A percentile compares a stretch with the other conserved stretches of the same genome.
Evolutionary conservation across 2,329 filamentous ascomycete genomes (phyloP).

Genomic region (Colletotrichum sp.): DNA sequence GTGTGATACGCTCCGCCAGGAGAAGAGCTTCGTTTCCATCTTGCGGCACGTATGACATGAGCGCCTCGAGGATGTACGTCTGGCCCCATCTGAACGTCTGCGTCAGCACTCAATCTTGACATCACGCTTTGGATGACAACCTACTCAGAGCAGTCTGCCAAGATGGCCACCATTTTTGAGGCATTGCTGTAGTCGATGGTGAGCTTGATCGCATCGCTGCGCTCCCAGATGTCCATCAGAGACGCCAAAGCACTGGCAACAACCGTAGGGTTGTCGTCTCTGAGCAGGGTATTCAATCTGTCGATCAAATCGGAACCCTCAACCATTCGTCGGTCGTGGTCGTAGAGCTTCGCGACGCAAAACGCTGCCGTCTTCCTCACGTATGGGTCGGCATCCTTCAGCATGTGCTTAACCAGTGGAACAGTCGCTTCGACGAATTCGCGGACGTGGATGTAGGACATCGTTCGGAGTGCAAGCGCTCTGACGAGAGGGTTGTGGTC

Average conservation of each 20-base stretch:
- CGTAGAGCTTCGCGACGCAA: constrained; percentile 96
- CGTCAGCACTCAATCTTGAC: background rate
- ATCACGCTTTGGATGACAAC: constrained; percentile 35
- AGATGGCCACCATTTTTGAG: constrained; percentile 95
- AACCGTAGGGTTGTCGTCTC: constrained; percentile 97
- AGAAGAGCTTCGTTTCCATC: constrained; percentile 87
- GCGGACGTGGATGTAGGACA: constrained; percentile 96
- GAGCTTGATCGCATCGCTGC: constrained; percentile 95
- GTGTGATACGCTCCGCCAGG: constrained; percentile 90
- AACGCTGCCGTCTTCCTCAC: constrained; percentile 97
- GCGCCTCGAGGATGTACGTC: constrained; percentile 95
- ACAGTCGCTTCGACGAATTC: constrained; percentile 95
- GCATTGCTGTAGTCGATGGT: constrained; percentile 98
- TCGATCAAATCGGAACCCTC: constrained; percentile 93
- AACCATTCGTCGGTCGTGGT: constrained; percentile 90
- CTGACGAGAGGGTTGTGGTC: constrained; percentile 91
- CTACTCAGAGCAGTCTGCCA: constrained; percentile 96
- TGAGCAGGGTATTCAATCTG: constrained; percentile 83
- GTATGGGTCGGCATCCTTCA: constrained; percentile 90
- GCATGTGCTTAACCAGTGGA: constrained; percentile 79
- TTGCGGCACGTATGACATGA: constrained; percentile 97
- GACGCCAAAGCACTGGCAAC: constrained; percentile 91
- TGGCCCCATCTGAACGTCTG: constrained; percentile 81
- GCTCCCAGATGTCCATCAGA: constrained; percentile 97
- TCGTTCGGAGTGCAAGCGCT: constrained; percentile 89